Evolutionary conservation across 208 protist genomes (phyloP).

Genomic region (Wallacemonas sp.): DNA sequence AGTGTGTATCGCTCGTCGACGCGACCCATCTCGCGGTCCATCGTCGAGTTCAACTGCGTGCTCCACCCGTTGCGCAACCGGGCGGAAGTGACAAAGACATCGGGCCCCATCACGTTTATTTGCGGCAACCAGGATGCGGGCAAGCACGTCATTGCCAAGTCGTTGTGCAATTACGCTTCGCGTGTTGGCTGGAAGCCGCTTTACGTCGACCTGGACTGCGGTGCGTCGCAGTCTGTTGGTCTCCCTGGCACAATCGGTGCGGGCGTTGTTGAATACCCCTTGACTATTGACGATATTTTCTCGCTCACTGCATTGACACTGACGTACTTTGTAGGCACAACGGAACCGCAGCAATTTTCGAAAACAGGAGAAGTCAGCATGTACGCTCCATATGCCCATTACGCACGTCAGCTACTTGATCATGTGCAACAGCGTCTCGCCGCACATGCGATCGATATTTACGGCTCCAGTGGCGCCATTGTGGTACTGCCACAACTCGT

Average conservation of each 20-base stretch:
- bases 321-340: slow-evolving; percentile 78
- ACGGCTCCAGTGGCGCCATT: slow-evolving; percentile 72
- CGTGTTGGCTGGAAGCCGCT: slow-evolving; percentile 75
- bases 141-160: slow-evolving; percentile 51
- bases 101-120: slow-evolving; percentile 68
- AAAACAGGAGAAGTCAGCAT: slow-evolving; percentile 42
- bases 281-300: slow-evolving; percentile 66
- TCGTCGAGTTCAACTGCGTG: slow-evolving; percentile 85
- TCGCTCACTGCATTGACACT: slow-evolving; percentile 50
- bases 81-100: slow-evolving; percentile 36
- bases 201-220: slow-evolving; percentile 73
- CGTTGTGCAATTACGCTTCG: slow-evolving; percentile 77
- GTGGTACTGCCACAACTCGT: slow-evolving; percentile 69
- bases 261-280: slow-evolving; percentile 70
- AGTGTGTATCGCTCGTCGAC: slow-evolving; percentile 52
- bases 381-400: slow-evolving; percentile 64
- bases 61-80: slow-evolving; percentile 51
- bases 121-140: slow-evolving; percentile 56
- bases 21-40: slow-evolving; percentile 48
- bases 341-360: slow-evolving; percentile 47
- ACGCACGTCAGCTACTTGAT: slow-evolving; percentile 40
- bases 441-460: slow-evolving; percentile 49
- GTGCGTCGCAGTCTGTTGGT: slow-evolving; percentile 48
- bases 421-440: slow-evolving; percentile 44
- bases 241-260: slow-evolving; percentile 68